These are phyloP conservation scores for Diplodia mutila DNA, from an alignment of 2,329 filamentous ascomycete genomes.

Conservation along the genomic window DNA sequence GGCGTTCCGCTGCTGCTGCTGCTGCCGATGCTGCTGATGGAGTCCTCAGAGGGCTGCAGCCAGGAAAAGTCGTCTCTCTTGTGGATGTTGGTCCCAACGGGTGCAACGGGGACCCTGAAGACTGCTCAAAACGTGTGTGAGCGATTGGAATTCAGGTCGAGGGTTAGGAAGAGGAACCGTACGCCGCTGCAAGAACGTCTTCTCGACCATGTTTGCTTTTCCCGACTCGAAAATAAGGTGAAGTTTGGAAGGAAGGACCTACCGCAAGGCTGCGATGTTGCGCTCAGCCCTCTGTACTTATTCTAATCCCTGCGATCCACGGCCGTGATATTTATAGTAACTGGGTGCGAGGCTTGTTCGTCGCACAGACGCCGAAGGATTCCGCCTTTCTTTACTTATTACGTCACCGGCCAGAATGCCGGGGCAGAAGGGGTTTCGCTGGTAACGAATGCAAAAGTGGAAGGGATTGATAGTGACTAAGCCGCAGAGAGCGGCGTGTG, in stretches of 20 bases:
- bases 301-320: neutral
- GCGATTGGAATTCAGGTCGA: neutral
- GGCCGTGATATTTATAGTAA: neutral
- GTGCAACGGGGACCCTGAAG: constrained; percentile 10
- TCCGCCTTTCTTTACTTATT: neutral
- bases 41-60: neutral
- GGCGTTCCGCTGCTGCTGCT: neutral
- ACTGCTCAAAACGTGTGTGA: neutral
- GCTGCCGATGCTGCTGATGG: neutral
- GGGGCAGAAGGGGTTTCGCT: neutral
- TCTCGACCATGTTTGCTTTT: neutral
- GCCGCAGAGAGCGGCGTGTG: neutral
- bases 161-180: neutral
- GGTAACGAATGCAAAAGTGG: neutral
- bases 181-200: constrained; percentile 5
- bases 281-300: neutral
- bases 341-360: neutral
- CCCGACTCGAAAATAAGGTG: neutral
- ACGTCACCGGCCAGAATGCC: neutral
- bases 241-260: neutral
- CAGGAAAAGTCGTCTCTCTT: neutral
- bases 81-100: constrained; percentile 14
- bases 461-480: neutral
- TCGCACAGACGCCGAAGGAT: constrained; percentile 12
- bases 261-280: neutral